Evolutionary conservation across 2,329 filamentous ascomycete genomes (phyloP).

Genomic region (Dothistroma pini): DNA sequence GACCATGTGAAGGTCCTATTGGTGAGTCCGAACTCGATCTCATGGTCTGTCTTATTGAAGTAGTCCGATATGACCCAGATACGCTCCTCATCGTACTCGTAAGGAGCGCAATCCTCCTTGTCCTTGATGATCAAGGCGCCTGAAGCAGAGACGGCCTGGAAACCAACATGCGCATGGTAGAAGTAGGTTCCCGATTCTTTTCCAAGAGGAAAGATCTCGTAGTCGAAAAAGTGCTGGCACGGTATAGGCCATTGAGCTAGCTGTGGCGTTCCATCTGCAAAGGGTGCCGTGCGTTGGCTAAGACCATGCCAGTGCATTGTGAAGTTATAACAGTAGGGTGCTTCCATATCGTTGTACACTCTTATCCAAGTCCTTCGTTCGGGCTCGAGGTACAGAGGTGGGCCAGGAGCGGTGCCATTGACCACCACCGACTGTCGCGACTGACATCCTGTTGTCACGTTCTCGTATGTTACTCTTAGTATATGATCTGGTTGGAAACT

Average conservation of each 20-base stretch:
- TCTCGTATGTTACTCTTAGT: conserved; percentile 44
- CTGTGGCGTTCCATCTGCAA: conserved; percentile 60
- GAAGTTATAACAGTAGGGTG: conserved; percentile 43
- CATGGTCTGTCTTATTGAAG: conserved; percentile 52
- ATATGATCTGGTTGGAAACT: conserved; percentile 44
- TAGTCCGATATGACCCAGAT: conserved; percentile 56
- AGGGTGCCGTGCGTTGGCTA: conserved; percentile 56
- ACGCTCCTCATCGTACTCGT: conserved; percentile 60
- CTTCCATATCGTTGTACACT: conserved; percentile 56
- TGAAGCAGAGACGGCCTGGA: conserved; percentile 57
- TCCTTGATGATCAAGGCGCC: conserved; percentile 60
- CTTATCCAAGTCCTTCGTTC: conserved; percentile 52
- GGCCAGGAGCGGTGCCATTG: conserved; percentile 54
- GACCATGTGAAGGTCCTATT: conserved; percentile 52
- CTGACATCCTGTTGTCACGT: conserved; percentile 47
- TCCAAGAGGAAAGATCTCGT: conserved; percentile 54
- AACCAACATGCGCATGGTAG: conserved; percentile 64
- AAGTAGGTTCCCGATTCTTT: conserved; percentile 62
- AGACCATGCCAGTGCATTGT: conserved; percentile 71
- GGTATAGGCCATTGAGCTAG: conserved; percentile 65
- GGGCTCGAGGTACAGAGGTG: conserved; percentile 46
- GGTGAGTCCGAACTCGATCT: conserved; percentile 50
- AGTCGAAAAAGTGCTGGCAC: conserved; percentile 61
- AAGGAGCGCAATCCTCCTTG: conserved; percentile 41
- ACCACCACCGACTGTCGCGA: conserved; percentile 48